Conservation (phyloP, 2,329 filamentous ascomycete species). For the Cercospora canescens region DNA sequence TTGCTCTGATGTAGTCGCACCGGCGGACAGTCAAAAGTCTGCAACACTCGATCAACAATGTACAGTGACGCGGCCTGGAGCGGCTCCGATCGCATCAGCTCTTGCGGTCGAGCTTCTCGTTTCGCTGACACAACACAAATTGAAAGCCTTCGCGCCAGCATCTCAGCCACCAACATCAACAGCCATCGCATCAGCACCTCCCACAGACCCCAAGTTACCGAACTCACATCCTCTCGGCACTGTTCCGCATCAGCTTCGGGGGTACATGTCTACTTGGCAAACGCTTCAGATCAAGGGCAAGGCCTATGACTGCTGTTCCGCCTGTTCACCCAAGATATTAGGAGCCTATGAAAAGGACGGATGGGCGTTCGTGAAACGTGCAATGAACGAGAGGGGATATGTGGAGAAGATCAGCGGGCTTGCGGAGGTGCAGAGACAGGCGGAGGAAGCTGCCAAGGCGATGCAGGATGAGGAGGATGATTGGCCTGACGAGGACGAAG, state of each 20-base stretch:
- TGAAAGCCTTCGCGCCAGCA: constrained; percentile 42
- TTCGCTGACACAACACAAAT: constrained; percentile 73
- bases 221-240: constrained; percentile 60
- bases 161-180: constrained; percentile 29
- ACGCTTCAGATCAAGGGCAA: constrained; percentile 72
- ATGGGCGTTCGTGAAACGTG: constrained; percentile 76
- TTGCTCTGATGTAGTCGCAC: constrained; percentile 96
- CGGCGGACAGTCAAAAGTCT: constrained; percentile 89
- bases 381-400: constrained; percentile 73
- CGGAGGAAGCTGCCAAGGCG: constrained; percentile 49
- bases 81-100: constrained; percentile 88
- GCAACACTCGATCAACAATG: constrained; percentile 97
- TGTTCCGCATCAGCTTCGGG: constrained; percentile 78
- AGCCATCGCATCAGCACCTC: constrained; percentile 34
- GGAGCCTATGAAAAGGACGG: constrained; percentile 65
- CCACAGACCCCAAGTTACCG: constrained; percentile 32
- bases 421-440: constrained; percentile 62
- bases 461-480: constrained; percentile 65
- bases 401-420: constrained; percentile 75
- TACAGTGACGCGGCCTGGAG: constrained; percentile 90
- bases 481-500: constrained; percentile 51
- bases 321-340: constrained; percentile 71
- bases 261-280: constrained; percentile 72
- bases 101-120: constrained; percentile 87
- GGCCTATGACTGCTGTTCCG: constrained; percentile 79